phyloP scores from a whole-genome alignment of 2,329 filamentous ascomycete species.

The Fusarium liriodendri region DNA sequence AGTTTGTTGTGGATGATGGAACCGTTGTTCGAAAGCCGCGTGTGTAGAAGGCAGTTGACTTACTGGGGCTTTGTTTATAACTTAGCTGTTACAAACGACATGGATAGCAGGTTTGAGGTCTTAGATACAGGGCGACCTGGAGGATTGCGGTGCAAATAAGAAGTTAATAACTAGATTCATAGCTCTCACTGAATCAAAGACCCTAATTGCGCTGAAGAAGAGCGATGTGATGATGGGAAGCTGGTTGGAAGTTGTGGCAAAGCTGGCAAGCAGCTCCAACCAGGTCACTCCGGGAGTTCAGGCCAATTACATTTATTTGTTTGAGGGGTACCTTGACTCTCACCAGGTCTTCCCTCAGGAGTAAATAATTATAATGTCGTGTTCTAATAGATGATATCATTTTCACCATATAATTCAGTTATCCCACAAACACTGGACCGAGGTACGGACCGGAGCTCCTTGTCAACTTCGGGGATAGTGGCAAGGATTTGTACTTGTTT shows the following conservation, averaged over 20 bases:
- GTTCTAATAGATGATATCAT: too few species aligned
- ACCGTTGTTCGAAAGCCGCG: slow-evolving; percentile 15
- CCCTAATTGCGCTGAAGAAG: not conserved
- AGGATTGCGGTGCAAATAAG: not conserved
- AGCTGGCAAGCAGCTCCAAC: too few species aligned
- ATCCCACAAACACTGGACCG: too few species aligned
- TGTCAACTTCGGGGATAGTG: not conserved
- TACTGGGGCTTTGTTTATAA: not conserved
- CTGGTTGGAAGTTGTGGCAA: not conserved
- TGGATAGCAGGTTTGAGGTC: not conserved
- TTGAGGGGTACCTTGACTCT: too few species aligned
- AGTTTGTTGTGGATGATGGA: slow-evolving; percentile 36
- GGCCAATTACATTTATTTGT: too few species aligned
- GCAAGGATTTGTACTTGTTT: not conserved
- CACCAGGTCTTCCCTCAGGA: too few species aligned
- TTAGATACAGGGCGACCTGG: not conserved
- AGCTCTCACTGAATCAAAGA: not conserved
- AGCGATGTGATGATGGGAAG: not conserved
- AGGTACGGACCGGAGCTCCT: too few species aligned
- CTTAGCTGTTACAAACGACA: not conserved
- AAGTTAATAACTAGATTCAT: not conserved
- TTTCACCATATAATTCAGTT: too few species aligned
- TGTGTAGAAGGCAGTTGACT: not conserved
- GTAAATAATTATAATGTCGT: too few species aligned
- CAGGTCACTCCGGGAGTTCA: too few species aligned